phyloP scores from a whole-genome alignment of 345 rosid species.

The Syzygium jambos region DNA sequence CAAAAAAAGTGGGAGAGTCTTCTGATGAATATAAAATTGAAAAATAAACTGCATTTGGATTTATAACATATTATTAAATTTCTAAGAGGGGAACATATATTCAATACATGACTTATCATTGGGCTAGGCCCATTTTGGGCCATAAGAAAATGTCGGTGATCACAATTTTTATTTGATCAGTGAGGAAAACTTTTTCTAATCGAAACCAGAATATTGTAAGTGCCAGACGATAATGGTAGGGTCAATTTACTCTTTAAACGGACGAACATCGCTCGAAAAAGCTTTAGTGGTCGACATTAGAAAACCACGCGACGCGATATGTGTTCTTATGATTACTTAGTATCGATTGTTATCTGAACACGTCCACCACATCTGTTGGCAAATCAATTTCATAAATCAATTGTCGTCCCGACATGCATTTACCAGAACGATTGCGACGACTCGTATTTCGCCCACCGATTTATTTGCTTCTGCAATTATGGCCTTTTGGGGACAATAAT shows the following conservation, averaged over 20 bases:
- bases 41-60: background rate
- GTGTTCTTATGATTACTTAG: background rate
- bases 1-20: background rate
- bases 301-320: background rate
- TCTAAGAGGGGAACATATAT: background rate
- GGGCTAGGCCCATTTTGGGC: background rate
- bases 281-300: background rate
- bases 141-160: background rate
- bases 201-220: background rate
- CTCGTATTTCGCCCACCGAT: background rate
- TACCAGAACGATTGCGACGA: background rate
- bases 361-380: background rate
- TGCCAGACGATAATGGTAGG: background rate
- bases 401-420: background rate
- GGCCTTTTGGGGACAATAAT: background rate
- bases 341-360: background rate
- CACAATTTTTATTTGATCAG: background rate
- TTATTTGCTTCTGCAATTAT: background rate
- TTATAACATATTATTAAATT: background rate
- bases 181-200: background rate
- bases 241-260: background rate
- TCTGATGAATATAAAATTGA: background rate
- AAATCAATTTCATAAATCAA: background rate
- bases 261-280: background rate
- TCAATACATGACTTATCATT: background rate